phyloP scores from a whole-genome alignment of 73 alveolate genomes.

The Paraurostyla sp. region DNA sequence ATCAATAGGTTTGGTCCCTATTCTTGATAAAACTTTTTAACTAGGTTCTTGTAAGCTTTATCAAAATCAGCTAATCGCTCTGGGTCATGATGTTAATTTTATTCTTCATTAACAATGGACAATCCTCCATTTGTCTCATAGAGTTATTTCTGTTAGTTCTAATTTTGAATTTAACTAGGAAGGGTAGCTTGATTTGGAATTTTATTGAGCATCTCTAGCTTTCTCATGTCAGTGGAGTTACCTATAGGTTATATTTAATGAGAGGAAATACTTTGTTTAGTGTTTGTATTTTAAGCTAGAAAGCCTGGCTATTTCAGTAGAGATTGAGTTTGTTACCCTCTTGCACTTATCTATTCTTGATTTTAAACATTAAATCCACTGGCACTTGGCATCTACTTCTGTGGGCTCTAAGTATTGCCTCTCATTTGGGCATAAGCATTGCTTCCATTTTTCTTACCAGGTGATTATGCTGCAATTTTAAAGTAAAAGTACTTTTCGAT shows the following conservation, averaged over 20 bases:
- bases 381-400: neutral
- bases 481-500: no score
- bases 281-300: neutral
- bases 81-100: constrained; percentile 39
- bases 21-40: constrained; percentile 38
- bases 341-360: constrained; percentile 14
- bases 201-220: neutral
- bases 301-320: constrained; percentile 13
- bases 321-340: neutral
- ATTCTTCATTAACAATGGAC: neutral
- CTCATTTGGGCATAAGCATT: no score
- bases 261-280: neutral
- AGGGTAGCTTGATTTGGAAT: neutral
- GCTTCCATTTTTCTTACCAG: no score
- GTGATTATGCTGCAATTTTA: no score
- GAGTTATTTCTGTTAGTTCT: neutral
- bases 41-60: constrained; percentile 56
- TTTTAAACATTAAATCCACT: no score
- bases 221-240: neutral
- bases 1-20: constrained; percentile 40
- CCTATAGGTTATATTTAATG: no score
- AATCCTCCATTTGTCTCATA: neutral
- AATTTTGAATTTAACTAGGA: neutral
- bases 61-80: constrained; percentile 58
- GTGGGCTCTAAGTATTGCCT: constrained; percentile 15